phyloP scores from a whole-genome alignment of 2,329 filamentous ascomycete species.

The Lecanoromycetidae sp. region DNA sequence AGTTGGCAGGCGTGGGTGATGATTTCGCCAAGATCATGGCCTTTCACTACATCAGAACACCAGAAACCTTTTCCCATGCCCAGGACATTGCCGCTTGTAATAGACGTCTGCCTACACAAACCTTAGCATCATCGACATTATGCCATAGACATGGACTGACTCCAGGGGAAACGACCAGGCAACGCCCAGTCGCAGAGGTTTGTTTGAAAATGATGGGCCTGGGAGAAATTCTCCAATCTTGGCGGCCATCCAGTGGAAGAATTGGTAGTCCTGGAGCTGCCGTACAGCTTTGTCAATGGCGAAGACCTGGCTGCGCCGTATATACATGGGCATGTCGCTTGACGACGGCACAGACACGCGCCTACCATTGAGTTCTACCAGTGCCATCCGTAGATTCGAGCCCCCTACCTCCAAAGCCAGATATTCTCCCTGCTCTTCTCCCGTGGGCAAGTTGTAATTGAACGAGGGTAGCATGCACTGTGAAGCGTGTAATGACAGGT shows the following conservation, averaged over 20 bases:
- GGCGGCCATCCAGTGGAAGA: conserved; percentile 57
- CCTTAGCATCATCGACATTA: conserved; percentile 19
- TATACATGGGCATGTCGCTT: conserved; percentile 38
- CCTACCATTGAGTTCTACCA: conserved; percentile 44
- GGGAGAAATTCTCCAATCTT: conserved; percentile 45
- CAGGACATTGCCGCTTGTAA: conserved; percentile 43
- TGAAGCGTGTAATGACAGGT: conserved; percentile 8
- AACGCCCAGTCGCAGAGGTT: conserved; percentile 45
- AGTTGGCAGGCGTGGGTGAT: conserved; percentile 47
- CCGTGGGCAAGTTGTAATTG: conserved; percentile 48
- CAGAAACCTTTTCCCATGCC: conserved; percentile 55
- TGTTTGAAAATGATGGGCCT: conserved; percentile 20
- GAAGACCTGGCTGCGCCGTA: conserved; percentile 42
- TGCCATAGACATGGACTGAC: conserved; percentile 23
- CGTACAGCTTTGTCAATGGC: conserved; percentile 46
- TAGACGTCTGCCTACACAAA: conserved; percentile 43
- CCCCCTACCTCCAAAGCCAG: conserved; percentile 53
- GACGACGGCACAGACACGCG: conserved; percentile 19
- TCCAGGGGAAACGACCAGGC: conserved; percentile 57
- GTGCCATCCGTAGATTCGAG: conserved; percentile 52
- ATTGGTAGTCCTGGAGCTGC: conserved; percentile 41
- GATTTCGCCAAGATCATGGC: conserved; percentile 47
- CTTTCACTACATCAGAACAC: conserved; percentile 46
- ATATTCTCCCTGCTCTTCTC: conserved; percentile 47
- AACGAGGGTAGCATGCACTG: conserved; percentile 53